These are phyloP conservation scores for Pythium biforme DNA, from an alignment of 352 stramenopile species.

Conservation along the genomic window DNA sequence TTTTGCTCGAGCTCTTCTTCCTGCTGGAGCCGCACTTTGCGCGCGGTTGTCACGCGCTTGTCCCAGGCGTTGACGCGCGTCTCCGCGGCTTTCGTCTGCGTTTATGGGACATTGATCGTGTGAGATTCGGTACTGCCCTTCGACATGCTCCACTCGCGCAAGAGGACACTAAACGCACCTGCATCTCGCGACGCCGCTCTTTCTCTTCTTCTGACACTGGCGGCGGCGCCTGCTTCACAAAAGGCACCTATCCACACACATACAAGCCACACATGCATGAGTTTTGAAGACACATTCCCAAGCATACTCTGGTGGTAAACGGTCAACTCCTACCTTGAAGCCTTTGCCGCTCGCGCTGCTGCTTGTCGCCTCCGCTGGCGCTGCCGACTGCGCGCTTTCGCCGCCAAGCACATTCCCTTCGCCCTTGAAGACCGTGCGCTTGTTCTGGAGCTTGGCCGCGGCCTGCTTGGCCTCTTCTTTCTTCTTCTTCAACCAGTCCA, in stretches of 20 bases:
- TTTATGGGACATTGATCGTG: background rate
- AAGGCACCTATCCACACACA: conserved; percentile 35
- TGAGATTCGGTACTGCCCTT: background rate
- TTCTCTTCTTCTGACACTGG: conserved; percentile 54
- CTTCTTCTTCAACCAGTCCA: conserved; percentile 79
- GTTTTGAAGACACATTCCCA: too few relatives aligned
- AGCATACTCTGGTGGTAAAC: too few relatives aligned
- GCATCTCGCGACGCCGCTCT: conserved; percentile 49
- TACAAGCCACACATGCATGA: too few relatives aligned
- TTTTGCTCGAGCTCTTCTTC: conserved; percentile 49
- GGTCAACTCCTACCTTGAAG: conserved; percentile 35
- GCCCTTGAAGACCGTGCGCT: conserved; percentile 55
- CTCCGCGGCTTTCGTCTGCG: conserved; percentile 55
- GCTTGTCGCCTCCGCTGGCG: conserved; percentile 11
- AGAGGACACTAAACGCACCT: conserved; percentile 31
- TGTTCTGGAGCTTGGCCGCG: conserved; percentile 75
- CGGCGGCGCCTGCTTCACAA: conserved; percentile 40
- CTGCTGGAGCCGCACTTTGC: conserved; percentile 48
- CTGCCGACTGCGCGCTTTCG: conserved; percentile 9
- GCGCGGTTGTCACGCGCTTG: conserved; percentile 58
- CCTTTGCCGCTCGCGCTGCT: conserved; percentile 1
- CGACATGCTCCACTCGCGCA: background rate
- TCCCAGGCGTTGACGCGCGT: conserved; percentile 63
- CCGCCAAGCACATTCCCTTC: conserved; percentile 64
- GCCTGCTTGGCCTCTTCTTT: conserved; percentile 72